Evolutionary conservation across 2,329 filamentous ascomycete genomes (phyloP), one percentile per base, ranked within the genome.

Genomic region (Sphaerulina musiva): DNA sequence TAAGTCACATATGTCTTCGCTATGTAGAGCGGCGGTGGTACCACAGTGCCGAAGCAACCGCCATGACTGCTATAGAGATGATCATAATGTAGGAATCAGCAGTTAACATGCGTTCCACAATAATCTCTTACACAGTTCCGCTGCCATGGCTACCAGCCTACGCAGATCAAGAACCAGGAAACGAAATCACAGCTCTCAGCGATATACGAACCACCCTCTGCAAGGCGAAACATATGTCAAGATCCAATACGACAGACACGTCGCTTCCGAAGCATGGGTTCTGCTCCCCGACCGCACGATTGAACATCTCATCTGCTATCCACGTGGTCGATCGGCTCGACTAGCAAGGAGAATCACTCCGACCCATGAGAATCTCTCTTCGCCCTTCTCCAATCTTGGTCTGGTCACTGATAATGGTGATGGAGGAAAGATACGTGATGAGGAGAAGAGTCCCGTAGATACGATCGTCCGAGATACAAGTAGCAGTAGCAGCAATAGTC

Each of bases 261-360:
- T 32, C 32, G 29, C 39, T 12, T 50, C 48, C 8, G 48, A 50
- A 43, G 40, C 26, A 23, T 42, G 48, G 48, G 32, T 50, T 10
- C 39, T 50, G n/a, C 41, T 50, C 26, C 48, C 48, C 20, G 32
- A 50, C 12, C 29, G 20, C 29, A 50, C 48, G 12, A 29, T 50
- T 10, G 48, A 50, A 31, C 48, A 43, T 43, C 20, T 50, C 26
- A 44, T 43, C 23, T 50, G 48, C 26, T 50, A 50, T 23, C 48
- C 48, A 12, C 23, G 20, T 20, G n/a, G 48, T 6, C 48, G 39
- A n/a, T 34, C 40, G 1, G 29, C 39, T 14, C 17, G 23, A 31
- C 29, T n/a, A 17, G 32, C 45, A 17, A n/a, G 14, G 34, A 32
- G 20, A 20, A 20, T 20, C 20, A 20, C 20, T 20, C 20, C 26